A percentile compares a stretch with the other conserved stretches of the same genome.
phyloP scores from a whole-genome alignment of 2,329 filamentous ascomycete species.

The Alternaria ethzedia region DNA sequence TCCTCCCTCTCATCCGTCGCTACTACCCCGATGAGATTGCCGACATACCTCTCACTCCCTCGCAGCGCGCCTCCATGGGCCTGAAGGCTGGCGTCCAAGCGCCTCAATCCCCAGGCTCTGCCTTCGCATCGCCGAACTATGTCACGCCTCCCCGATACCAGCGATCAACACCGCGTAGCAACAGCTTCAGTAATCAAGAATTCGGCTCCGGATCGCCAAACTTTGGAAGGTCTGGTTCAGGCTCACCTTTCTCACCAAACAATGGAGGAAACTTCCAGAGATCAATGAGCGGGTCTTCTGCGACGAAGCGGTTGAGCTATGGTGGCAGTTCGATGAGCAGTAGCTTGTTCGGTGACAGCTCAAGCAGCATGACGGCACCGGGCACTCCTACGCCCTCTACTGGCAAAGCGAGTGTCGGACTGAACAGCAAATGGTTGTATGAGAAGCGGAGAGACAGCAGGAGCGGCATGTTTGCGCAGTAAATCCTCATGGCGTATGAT shows the following conservation, averaged over 20 bases:
- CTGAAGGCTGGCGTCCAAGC: constrained; percentile 68
- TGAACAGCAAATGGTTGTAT: constrained; percentile 96
- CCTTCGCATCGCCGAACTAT: constrained; percentile 60
- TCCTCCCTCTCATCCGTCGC: constrained; percentile 73
- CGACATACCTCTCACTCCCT: constrained; percentile 91
- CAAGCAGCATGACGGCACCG: constrained; percentile 54
- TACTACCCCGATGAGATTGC: constrained; percentile 70
- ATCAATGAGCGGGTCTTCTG: constrained; percentile 58
- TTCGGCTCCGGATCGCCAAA: constrained; percentile 55
- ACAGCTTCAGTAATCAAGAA: constrained; percentile 60
- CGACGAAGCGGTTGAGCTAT: constrained; percentile 67
- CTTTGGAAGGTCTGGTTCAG: constrained; percentile 33
- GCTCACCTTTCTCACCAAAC: constrained; percentile 59
- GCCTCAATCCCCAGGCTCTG: constrained; percentile 68
- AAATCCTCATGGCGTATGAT: background rate
- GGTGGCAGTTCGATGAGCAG: constrained; percentile 57
- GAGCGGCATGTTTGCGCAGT: constrained; percentile 38
- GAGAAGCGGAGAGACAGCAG: constrained; percentile 71
- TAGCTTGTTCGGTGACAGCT: constrained; percentile 41
- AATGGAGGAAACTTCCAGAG: constrained; percentile 68
- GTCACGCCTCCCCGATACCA: constrained; percentile 88
- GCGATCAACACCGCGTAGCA: constrained; percentile 72
- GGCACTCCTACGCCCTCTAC: constrained; percentile 70
- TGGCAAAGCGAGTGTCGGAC: constrained; percentile 70
- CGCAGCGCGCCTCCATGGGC: constrained; percentile 83